Base-by-base conservation (phyloP, 2,329 filamentous ascomycete species). In the Trichoderma sp. region DNA sequence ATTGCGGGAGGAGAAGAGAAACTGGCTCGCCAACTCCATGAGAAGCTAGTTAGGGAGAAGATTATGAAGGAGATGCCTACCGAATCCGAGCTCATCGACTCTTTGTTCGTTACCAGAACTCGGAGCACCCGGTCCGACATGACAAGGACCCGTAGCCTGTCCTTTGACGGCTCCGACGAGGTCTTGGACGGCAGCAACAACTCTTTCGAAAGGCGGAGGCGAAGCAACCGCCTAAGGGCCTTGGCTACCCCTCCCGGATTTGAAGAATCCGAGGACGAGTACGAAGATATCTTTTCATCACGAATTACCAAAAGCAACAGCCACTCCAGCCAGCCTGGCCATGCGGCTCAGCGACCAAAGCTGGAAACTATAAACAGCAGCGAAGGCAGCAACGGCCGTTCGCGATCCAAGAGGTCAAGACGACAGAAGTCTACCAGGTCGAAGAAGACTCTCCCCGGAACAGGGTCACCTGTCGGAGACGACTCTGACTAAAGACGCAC, bases 301-400 rank as follows among this genome's bases (percentile, higher is more conserved):
- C 79, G 78, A 50, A 79, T 79, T 24, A 80, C 79, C 33, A 78
- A 79, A 56, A 80, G 77, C 65, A 77, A 78, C 63, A 81, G 78
- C 77, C 82, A 80, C 53, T 78, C 79, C 45, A 81, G 80, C 35
- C 75, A 78, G 8, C 75, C 79, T 16, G 79, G 80, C 9, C 84
- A 84, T 75, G 84, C 82, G 45, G 85, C 83, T 0, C 84, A 85
- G 76, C 83, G 85, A 63, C 86, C 87, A 5, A 86, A 85, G 78
- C 81, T 89, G 45, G 84, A 86, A 75, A 88, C 87, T 11, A 88
- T 88, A 21, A 76, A 83, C 67, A 87, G 87, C 81, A 85, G 84
- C 21, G 83, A 85, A 53, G 81, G 81, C 7, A 62, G 60, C 29
- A 78, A 78, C 45, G 77, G 79, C 60, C 80, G 80, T 27, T 78